These are phyloP conservation scores for Tuber magnatum DNA, from an alignment of 495 filamentous ascomycete species.

Conservation along the genomic window DNA sequence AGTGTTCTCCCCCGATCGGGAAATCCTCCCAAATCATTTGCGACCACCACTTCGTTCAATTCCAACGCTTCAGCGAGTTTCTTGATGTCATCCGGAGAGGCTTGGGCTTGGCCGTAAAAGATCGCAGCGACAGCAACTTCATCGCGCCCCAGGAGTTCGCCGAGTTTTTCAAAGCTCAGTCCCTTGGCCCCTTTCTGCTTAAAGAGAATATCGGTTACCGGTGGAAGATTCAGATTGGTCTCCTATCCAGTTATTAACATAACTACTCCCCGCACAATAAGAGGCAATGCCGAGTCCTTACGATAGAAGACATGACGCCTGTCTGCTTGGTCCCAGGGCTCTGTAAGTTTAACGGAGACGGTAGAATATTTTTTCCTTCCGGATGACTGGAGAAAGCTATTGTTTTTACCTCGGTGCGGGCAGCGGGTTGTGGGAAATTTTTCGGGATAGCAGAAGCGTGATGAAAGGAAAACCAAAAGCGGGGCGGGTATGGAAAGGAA, in stretches of 20 bases:
- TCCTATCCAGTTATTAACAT: slow-evolving; percentile 10
- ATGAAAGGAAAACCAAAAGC: not conserved
- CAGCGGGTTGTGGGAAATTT: not conserved
- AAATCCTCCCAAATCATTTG: slow-evolving; percentile 59
- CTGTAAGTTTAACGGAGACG: not conserved
- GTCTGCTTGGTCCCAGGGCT: not conserved
- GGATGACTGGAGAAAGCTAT: not conserved
- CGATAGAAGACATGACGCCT: not conserved
- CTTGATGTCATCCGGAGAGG: slow-evolving; percentile 67
- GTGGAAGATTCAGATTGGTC: slow-evolving; percentile 51
- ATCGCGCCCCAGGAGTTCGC: slow-evolving; percentile 64
- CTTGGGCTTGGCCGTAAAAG: slow-evolving; percentile 88
- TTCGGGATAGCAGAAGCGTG: not conserved
- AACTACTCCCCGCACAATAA: not conserved
- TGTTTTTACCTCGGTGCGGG: not conserved
- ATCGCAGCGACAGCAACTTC: slow-evolving; percentile 88
- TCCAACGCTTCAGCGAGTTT: slow-evolving; percentile 63
- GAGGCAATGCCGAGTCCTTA: not conserved
- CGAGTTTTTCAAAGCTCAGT: slow-evolving; percentile 77
- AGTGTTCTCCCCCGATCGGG: slow-evolving; percentile 77
- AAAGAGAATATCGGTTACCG: slow-evolving; percentile 71
- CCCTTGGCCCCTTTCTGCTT: slow-evolving; percentile 66
- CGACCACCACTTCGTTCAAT: slow-evolving; percentile 53
- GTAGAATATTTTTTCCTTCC: not conserved
- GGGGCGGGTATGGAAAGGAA: not conserved